Evolutionary conservation across 192 early-diverging fungal genomes (phyloP), one percentile per base, ranked within the genome.

Genomic region (Piromyces sp.): DNA sequence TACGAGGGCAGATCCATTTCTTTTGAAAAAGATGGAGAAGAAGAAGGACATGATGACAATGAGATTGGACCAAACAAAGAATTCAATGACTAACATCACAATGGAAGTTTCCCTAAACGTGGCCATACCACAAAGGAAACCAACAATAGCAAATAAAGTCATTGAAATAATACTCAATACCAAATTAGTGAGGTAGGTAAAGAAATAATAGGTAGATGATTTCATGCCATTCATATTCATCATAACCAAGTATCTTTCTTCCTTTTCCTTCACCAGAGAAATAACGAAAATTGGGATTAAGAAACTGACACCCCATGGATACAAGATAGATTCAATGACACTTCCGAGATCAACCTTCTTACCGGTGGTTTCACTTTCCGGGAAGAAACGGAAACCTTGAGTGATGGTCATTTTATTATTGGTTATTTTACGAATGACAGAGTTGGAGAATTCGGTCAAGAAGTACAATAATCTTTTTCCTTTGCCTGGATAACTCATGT

Each of bases 211-310:
- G 9, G 87, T 84, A 80, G 85, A 84, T 36, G 85, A 82, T 79
- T 90, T 92, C 83, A 93, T 82, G 26, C 92, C 93, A 81, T 93
- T 94, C 91, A 93, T 93, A 81, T 84, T 83, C 92, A 93, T 94
- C 92, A 94, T 94, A 15, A 89, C 87, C 26, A 92, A 82, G 79
- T 92, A 90, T 33, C 90, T 83, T 19, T 89, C 89, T 80, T 94
- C 93, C 87, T 94, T 94, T 84, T 94, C 93, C 81, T 89, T 86
- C 80, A 93, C 91, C 29, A 94, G 81, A 31, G 83, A 89, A 37
- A 94, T 89, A 1, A 90, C 89, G 84, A 94, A 94, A 31, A 92
- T 91, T 13, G 38, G 38, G 7, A 94, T 82, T 83, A 94, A 80
- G 85, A 94, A 94, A 6, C 87, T 88, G 5, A 94, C 86, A 5